Evolutionary conservation across 768 basidiomycete species (phyloP), one percentile per base, ranked within the genome.

Genomic region (Crepidotus variabilis): DNA sequence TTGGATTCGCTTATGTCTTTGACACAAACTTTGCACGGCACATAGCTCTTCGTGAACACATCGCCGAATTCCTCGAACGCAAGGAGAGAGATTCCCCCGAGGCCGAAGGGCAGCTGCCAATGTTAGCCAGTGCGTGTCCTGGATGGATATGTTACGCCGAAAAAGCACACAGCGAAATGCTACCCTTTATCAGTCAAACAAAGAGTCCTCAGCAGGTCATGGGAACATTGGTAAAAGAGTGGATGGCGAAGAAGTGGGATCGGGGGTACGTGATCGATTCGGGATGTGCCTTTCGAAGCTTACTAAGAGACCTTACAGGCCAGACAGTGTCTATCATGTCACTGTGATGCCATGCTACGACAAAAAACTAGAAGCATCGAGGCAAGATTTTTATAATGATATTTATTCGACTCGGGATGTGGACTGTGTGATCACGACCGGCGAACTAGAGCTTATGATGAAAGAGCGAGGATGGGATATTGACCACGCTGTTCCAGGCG

Each of bases 141-240:
- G 97, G 97, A 14, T 98, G 97, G 97, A 90, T 99, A 56, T 99
- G 97, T 69, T 98, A 98, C 69, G 96, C 94, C 16, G 97, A 99
- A 72, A 99, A 99, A 76, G 87, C 96, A 1, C 96, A 97, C 64
- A 79, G 87, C 2, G 94, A 96, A 69, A 88, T 99, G 81, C 68
- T 99, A 20, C 94, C 94, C 4, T 94, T 93, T 65, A 88, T 99
- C 53, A 83, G 91, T 51, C 76, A 74, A 35, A 91, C 90, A 50
- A 93, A 96, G 77, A 96, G 94, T 67, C 90, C 94, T 23, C 95
- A 98, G 68, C 94, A 93, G 64, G 78, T 94, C 50, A 94, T 95
- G 88, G 97, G 97, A 4, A 89, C 87, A 6, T 71, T 99, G 55
- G 92, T 95, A 58, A 99, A 99, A 75, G 78, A 83, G 48, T 95